Percentiles rank a stretch among this genome's conserved stretches.
Evolutionary conservation across 768 basidiomycete species (phyloP).

Genomic region (Heimioporus sp.): DNA sequence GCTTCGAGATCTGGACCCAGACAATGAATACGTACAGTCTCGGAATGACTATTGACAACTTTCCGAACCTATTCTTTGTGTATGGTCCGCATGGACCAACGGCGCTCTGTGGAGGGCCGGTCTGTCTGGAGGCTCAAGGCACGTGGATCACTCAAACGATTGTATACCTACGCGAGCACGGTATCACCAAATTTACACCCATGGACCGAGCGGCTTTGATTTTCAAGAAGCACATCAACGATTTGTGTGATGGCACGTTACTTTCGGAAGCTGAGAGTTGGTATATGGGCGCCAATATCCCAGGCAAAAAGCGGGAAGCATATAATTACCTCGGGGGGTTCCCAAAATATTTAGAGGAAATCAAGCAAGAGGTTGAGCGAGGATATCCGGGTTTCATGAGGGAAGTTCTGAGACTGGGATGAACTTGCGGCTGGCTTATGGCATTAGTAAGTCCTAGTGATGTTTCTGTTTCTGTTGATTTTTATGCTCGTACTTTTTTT

Average conservation of each 20-base stretch:
- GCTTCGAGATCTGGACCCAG: neutral
- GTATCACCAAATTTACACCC: conserved; percentile 10
- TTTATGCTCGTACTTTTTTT: too few relatives aligned
- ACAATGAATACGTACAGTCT: conserved; percentile 1
- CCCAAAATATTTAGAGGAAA: neutral
- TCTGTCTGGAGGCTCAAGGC: conserved; percentile 1
- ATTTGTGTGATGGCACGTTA: neutral
- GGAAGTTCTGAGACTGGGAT: neutral
- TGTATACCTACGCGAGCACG: conserved; percentile 1
- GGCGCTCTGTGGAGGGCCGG: conserved; percentile 1
- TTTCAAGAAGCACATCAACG: conserved; percentile 10
- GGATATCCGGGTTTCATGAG: conserved; percentile 12
- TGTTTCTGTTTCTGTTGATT: too few relatives aligned
- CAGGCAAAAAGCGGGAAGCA: conserved; percentile 3
- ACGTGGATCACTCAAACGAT: conserved; percentile 10
- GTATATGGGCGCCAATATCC: conserved; percentile 7
- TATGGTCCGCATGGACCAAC: conserved; percentile 13
- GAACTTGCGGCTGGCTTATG: neutral
- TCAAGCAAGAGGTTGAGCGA: conserved; percentile 1
- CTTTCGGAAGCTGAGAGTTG: neutral
- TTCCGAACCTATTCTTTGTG: conserved; percentile 11
- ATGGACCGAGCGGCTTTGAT: neutral
- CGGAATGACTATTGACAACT: conserved; percentile 13
- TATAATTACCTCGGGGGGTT: conserved; percentile 4
- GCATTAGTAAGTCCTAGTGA: too few relatives aligned